phyloP scores from a whole-genome alignment of 352 stramenopile species.

The Pythium utonaiense region DNA sequence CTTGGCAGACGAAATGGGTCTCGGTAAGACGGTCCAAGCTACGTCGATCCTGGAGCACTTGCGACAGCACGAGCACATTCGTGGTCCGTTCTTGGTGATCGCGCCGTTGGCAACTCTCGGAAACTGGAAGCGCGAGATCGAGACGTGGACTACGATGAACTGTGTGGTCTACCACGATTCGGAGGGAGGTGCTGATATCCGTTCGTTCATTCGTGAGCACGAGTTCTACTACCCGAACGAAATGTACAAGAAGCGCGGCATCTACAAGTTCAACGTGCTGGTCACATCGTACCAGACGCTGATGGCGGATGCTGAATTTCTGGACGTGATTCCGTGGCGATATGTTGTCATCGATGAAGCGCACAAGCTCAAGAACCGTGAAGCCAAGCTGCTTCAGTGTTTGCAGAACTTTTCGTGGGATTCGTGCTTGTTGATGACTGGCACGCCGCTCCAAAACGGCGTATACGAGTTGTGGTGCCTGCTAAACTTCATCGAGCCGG shows the following conservation, averaged over 20 bases:
- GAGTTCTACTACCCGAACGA: constrained; percentile 96
- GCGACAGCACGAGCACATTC: constrained; percentile 87
- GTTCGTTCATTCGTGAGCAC: constrained; percentile 92
- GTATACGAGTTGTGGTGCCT: constrained; percentile 99
- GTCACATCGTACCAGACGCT: constrained; percentile 98
- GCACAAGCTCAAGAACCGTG: constrained; percentile 98
- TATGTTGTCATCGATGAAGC: constrained; percentile 99
- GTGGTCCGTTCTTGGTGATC: constrained; percentile 97
- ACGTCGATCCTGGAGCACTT: constrained; percentile 95
- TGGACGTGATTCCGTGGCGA: constrained; percentile 93
- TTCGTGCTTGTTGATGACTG: constrained; percentile 95
- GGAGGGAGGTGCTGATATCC: constrained; percentile 86
- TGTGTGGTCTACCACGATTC: constrained; percentile 99
- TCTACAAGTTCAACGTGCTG: constrained; percentile 96
- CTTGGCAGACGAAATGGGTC: constrained; percentile 85
- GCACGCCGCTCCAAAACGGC: constrained; percentile 99
- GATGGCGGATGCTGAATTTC: constrained; percentile 91
- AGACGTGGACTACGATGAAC: constrained; percentile 99
- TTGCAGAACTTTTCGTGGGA: constrained; percentile 84
- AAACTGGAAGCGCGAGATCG: constrained; percentile 99
- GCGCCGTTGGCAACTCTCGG: constrained; percentile 96
- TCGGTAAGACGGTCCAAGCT: constrained; percentile 91
- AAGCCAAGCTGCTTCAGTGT: constrained; percentile 91
- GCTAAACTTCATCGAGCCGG: constrained; percentile 97
- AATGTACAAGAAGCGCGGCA: constrained; percentile 59